Evolutionary conservation across 495 filamentous ascomycete species (phyloP), one percentile per base, ranked within the genome.

Genomic region (Astrothelium macrocarpum): DNA sequence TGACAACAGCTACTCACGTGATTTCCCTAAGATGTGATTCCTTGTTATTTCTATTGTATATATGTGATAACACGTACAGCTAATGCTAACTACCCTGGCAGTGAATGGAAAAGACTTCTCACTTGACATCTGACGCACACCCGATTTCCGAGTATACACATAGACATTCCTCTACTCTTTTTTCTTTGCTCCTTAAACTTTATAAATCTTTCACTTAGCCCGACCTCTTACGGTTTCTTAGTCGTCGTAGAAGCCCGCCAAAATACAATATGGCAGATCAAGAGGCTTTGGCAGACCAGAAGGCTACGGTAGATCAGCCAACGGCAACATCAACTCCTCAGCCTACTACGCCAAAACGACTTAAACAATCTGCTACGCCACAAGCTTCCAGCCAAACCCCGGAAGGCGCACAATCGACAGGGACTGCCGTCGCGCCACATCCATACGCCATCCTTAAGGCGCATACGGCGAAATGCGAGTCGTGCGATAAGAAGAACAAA

Each of bases 381-480:
- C 23, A 25, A 10, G 5, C 49, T n/a, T 26, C 49, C 23, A 28
- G 23, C 29, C 58, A 59, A 31, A 28, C 25, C 2, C 11, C 28
- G 12, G 36, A 11, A 3, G 23, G 14, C 36, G 7, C 29, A 42
- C 12, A 43, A 18, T 18, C 34, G 0, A 46, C 1, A 9, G n/a
- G 1, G n/a, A 39, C 60, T 20, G 11, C 59, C 20, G 14, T 39
- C 14, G 36, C 26, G n/a, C 59, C 59, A 5, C 31, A 12, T 14
- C 59, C 59, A 23, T 43, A 60, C 23, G 36, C 59, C 12, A 31
- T 34, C 10, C 36, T 62, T 31, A 29, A 18, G 31, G 60, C 34
- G 5, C 34, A 62, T 20, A 62, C 60, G n/a, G 60, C 60, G 5
- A 62, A 62, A 20, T 62, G 60, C 60, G 42, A 49, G 36, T 3